phyloP scores from a whole-genome alignment of 2,329 filamentous ascomycete genomes.

The Botrytis porri region DNA sequence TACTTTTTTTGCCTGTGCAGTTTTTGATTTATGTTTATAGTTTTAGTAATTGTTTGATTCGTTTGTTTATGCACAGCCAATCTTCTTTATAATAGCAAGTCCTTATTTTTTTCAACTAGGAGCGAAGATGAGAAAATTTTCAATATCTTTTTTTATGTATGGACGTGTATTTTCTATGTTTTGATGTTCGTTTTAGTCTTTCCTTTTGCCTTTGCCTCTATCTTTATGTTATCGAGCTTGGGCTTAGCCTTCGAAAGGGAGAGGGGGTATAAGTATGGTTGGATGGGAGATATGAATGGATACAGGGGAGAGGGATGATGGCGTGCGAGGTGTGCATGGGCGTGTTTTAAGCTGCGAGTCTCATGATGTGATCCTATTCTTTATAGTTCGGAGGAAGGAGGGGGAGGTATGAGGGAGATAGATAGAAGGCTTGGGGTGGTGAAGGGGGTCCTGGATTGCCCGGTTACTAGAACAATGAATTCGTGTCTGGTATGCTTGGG shows the following conservation, averaged over 20 bases:
- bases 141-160: not conserved
- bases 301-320: not conserved
- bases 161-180: not conserved
- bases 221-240: not conserved
- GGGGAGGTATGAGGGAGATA: not conserved
- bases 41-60: constrained; percentile 5
- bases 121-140: not conserved
- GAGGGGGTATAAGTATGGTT: not conserved
- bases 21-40: not conserved
- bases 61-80: not conserved
- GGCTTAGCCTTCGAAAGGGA: not conserved
- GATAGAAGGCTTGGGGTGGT: not conserved
- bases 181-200: not conserved
- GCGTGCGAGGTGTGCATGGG: no score
- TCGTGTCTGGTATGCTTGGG: not conserved
- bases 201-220: not conserved
- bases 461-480: no score
- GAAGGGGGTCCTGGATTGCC: not conserved
- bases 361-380: not conserved
- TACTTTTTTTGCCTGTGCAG: constrained; percentile 12
- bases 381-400: not conserved
- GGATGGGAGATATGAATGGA: not conserved
- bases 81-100: not conserved
- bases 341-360: not conserved
- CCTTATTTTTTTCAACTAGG: not conserved